Evolutionary conservation across 352 stramenopile species (phyloP).

Genomic region (Globisporangium uncinulatum): DNA sequence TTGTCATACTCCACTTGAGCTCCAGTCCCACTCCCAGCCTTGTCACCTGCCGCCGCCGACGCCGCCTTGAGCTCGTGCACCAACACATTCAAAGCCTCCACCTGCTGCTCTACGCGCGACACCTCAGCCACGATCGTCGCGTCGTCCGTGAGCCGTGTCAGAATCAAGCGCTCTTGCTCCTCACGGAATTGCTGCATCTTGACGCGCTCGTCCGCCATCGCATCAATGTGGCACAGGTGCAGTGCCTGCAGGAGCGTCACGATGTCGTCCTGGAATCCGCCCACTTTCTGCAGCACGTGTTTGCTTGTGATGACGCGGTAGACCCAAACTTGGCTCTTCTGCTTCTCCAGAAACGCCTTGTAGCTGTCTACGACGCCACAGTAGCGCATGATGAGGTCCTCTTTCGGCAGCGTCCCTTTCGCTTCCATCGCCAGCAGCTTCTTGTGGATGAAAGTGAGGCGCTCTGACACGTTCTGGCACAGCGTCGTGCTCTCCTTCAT

Average conservation of each 20-base stretch:
- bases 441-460: not conserved
- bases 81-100: not conserved
- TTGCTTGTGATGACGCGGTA: not conserved
- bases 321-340: not conserved
- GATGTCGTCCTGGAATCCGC: not conserved
- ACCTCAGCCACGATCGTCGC: not conserved
- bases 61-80: not conserved
- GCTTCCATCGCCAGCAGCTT: not conserved
- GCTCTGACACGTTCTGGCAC: not conserved
- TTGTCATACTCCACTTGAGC: too few relatives aligned
- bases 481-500: conserved; percentile 1
- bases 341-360: not conserved
- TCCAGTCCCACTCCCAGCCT: not conserved
- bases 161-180: not conserved
- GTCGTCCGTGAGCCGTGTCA: not conserved
- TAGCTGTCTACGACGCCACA: not conserved
- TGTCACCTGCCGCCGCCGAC: not conserved
- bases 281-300: not conserved
- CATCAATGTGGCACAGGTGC: not conserved
- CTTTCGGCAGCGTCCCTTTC: not conserved
- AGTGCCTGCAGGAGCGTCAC: not conserved
- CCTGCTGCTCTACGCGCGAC: not conserved
- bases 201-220: not conserved
- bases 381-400: not conserved
- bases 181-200: not conserved